phyloP scores from a whole-genome alignment of 257 asterid genomes.

The Primulina huaijiensis region DNA sequence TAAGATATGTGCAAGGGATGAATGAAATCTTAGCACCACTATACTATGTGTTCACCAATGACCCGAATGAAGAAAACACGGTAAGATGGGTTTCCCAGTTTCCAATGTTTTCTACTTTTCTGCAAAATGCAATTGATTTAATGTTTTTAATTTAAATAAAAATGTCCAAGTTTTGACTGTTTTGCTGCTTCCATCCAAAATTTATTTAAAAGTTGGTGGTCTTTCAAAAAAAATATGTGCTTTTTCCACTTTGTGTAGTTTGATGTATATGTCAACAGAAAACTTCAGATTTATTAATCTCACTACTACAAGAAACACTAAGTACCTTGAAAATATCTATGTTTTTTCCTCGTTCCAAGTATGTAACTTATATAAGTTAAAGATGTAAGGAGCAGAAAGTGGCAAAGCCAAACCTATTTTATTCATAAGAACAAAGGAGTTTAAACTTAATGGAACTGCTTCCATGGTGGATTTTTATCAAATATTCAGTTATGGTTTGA shows the following conservation, averaged over 20 bases:
- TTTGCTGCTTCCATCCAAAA: conserved; percentile 15
- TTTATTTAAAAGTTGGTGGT: conserved; percentile 6
- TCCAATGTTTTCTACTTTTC: conserved; percentile 8
- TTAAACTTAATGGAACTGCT: no score
- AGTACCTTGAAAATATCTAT: neutral
- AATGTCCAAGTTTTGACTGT: neutral
- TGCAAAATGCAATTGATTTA: conserved; percentile 2
- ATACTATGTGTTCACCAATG: conserved; percentile 70
- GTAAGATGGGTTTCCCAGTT: conserved; percentile 39
- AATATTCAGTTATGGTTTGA: no score
- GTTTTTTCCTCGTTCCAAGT: no score
- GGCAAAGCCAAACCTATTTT: no score
- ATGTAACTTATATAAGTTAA: no score
- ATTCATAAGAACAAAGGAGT: no score
- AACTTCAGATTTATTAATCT: neutral
- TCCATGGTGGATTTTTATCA: no score
- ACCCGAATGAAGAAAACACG: conserved; percentile 68
- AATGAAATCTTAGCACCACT: conserved; percentile 93
- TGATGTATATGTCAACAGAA: neutral
- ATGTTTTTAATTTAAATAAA: neutral
- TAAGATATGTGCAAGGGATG: conserved; percentile 99
- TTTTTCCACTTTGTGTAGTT: conserved; percentile 18
- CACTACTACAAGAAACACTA: neutral
- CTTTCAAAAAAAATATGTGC: neutral
- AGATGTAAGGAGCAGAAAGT: no score